phyloP scores from a whole-genome alignment of 495 filamentous ascomycete genomes.

The Melanomma pulvis-pyrius region DNA sequence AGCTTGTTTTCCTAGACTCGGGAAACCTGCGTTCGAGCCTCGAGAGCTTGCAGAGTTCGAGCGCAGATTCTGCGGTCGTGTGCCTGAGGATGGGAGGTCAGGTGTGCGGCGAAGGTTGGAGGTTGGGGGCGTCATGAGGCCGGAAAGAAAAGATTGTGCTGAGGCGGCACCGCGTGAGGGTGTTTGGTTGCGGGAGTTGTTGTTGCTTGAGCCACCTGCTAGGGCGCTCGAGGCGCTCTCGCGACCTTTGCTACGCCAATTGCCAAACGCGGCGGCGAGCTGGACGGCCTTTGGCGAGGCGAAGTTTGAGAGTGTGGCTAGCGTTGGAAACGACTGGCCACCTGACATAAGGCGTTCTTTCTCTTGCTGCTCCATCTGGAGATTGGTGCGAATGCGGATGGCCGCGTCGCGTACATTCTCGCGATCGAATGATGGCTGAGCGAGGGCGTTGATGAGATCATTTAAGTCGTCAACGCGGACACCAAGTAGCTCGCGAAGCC shows the following conservation, averaged over 20 bases:
- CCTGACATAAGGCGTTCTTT: constrained; percentile 68
- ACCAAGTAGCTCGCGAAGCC: constrained; percentile 90
- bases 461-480: constrained; percentile 88
- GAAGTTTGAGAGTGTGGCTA: constrained; percentile 62
- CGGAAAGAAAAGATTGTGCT: constrained; percentile 61
- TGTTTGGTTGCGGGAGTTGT: constrained; percentile 45
- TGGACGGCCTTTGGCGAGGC: constrained; percentile 79
- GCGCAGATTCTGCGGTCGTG: constrained; percentile 18
- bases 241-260: constrained; percentile 73
- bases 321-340: constrained; percentile 53
- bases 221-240: constrained; percentile 47
- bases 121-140: constrained; percentile 80
- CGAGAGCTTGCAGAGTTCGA: constrained; percentile 27
- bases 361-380: constrained; percentile 97
- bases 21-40: constrained; percentile 26
- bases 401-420: constrained; percentile 82
- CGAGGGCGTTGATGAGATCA: constrained; percentile 83
- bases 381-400: constrained; percentile 87
- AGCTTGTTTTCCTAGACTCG: constrained; percentile 27
- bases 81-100: constrained; percentile 32
- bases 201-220: constrained; percentile 49
- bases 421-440: constrained; percentile 71
- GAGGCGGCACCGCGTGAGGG: constrained; percentile 61
- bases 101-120: constrained; percentile 65
- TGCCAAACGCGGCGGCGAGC: constrained; percentile 83